Evolutionary conservation across 2,329 filamentous ascomycete genomes (phyloP).

Genomic region (Penicillium sp.): DNA sequence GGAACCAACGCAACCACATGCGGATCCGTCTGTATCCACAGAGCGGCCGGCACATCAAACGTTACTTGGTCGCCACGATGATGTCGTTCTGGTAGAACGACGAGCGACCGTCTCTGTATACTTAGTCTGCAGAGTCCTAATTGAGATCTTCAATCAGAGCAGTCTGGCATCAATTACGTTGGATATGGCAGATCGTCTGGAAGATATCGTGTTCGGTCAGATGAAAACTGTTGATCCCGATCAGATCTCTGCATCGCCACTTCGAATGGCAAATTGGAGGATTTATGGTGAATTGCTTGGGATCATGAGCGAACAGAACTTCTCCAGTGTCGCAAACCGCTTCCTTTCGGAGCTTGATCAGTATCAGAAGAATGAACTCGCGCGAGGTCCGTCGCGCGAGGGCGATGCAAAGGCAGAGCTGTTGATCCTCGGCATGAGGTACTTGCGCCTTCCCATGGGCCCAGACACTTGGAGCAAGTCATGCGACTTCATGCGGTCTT

Average conservation of each 20-base stretch:
- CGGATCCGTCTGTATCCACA: slow-evolving; percentile 28
- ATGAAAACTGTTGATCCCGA: slow-evolving; percentile 84
- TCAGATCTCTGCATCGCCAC: slow-evolving; percentile 62
- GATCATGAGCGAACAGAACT: slow-evolving; percentile 93
- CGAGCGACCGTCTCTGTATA: slow-evolving; percentile 94
- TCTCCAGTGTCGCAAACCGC: slow-evolving; percentile 72
- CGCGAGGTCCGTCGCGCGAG: slow-evolving; percentile 51
- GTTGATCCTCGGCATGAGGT: slow-evolving; percentile 85
- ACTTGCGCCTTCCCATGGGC: slow-evolving; percentile 70
- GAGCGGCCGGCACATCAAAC: slow-evolving; percentile 24
- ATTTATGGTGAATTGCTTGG: slow-evolving; percentile 88
- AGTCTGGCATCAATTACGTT: slow-evolving; percentile 73
- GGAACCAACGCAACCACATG: slow-evolving; percentile 57
- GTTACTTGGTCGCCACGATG: slow-evolving; percentile 57
- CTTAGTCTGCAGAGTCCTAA: slow-evolving; percentile 85
- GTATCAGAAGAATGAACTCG: slow-evolving; percentile 67
- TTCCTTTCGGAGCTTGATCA: slow-evolving; percentile 77
- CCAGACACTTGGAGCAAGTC: slow-evolving; percentile 76
- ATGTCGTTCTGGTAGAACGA: slow-evolving; percentile 74
- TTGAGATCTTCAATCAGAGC: slow-evolving; percentile 91
- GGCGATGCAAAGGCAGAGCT: slow-evolving; percentile 77
- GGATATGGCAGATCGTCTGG: slow-evolving; percentile 90
- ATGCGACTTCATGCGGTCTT: slow-evolving; percentile 78
- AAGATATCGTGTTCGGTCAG: slow-evolving; percentile 95
- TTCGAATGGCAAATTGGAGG: slow-evolving; percentile 92